These are phyloP conservation scores for Massariosphaeria phaeospora DNA, from an alignment of 495 filamentous ascomycete species.

Conservation along the genomic window DNA sequence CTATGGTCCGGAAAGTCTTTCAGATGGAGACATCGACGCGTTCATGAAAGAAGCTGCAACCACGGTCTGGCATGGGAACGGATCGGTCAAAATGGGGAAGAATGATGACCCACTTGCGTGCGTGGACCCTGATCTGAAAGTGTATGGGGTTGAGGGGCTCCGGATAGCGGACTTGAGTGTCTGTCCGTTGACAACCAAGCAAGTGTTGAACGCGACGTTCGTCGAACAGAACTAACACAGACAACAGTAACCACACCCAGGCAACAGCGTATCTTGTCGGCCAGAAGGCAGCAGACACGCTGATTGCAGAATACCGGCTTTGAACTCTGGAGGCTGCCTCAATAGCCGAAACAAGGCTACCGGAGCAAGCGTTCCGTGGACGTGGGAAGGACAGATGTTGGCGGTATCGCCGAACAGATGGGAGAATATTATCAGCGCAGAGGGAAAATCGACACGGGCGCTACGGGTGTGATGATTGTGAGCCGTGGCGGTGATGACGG, in stretches of 20 bases:
- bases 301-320: slow-evolving; percentile 43
- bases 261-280: slow-evolving; percentile 41
- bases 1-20: slow-evolving; percentile 45
- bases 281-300: slow-evolving; percentile 43
- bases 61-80: slow-evolving; percentile 28
- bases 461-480: too few relatives aligned
- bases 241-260: slow-evolving; percentile 41
- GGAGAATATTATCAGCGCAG: too few relatives aligned
- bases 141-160: slow-evolving; percentile 30
- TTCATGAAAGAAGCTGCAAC: slow-evolving; percentile 11
- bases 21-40: slow-evolving; percentile 54
- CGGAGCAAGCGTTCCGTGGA: neutral
- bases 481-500: neutral
- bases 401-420: too few relatives aligned
- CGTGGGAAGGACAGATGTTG: neutral
- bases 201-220: neutral
- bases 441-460: too few relatives aligned
- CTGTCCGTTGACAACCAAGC: slow-evolving; percentile 26
- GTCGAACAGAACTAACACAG: slow-evolving; percentile 3
- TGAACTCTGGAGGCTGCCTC: neutral
- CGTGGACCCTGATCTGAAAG: slow-evolving; percentile 27
- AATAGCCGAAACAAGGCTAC: neutral
- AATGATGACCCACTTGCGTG: slow-evolving; percentile 32
- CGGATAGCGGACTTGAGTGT: slow-evolving; percentile 30
- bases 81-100: slow-evolving; percentile 32